These are phyloP conservation scores for Phycomyces blakesleeanus DNA, from an alignment of 192 early-diverging fungal genomes.

Conservation along the genomic window DNA sequence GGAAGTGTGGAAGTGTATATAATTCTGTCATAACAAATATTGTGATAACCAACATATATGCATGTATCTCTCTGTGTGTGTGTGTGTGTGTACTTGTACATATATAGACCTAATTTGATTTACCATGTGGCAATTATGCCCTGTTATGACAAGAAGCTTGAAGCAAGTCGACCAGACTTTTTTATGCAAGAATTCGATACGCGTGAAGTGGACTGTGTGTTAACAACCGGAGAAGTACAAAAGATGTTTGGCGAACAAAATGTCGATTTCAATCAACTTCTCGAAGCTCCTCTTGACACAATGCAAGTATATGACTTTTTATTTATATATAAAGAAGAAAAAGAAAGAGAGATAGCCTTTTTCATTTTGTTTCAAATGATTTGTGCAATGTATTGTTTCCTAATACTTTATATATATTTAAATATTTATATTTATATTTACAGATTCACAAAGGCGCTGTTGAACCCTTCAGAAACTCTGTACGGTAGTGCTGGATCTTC, in stretches of 20 bases:
- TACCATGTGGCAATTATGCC: constrained; percentile 97
- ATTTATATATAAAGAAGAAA: too few relatives aligned
- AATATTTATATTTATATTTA: constrained; percentile 9
- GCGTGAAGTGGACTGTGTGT: constrained; percentile 94
- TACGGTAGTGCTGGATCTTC: constrained; percentile 73
- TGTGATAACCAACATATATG: too few relatives aligned
- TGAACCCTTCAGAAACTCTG: constrained; percentile 16
- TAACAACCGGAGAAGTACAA: constrained; percentile 92
- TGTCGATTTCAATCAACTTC: constrained; percentile 39
- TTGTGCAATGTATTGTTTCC: too few relatives aligned
- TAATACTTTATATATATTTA: too few relatives aligned
- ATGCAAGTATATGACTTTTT: constrained; percentile 35
- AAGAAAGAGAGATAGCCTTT: too few relatives aligned
- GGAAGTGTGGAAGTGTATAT: too few relatives aligned
- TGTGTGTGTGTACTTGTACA: too few relatives aligned
- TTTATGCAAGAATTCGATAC: constrained; percentile 76
- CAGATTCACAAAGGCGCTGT: constrained; percentile 29
- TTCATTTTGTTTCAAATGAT: too few relatives aligned
- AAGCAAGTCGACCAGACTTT: constrained; percentile 92
- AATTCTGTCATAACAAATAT: too few relatives aligned
- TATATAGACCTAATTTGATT: constrained; percentile 59
- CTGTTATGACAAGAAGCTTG: constrained; percentile 99
- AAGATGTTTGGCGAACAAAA: constrained; percentile 74
- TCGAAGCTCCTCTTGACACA: constrained; percentile 58
- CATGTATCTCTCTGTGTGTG: not conserved